Evolutionary conservation across 805 yeast species (phyloP), one percentile per base, ranked within the genome.

Genomic region (Wickerhamomyces alni): DNA sequence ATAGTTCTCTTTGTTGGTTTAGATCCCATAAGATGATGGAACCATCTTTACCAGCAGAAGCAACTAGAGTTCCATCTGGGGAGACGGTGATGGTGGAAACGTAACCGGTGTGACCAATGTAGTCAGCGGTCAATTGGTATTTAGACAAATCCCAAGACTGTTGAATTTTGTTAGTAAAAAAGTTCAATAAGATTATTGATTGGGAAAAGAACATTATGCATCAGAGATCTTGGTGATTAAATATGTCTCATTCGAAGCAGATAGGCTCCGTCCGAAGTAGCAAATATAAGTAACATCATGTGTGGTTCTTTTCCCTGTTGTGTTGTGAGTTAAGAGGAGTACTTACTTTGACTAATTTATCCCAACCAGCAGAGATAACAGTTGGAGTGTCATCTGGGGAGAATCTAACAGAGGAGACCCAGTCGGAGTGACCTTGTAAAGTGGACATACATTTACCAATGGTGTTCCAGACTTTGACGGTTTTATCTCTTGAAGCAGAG

Each of bases 21-120:
- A 91, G 79, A 77, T 89, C 94, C 99, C 99, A 93, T 69, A 93
- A 82, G 87, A 87, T 82, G 77, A 93, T 86, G 62, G 82, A 80
- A 76, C 99, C 99, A 69, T 93, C 99, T 82, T 93, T 93, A 73
- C 99, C 99, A 72, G 96, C 98, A 58, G 99, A 89, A 59, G 99
- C 98, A 74, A 94, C 86, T 66, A 93, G 78, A 56, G 99, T 83
- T 78, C 98, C 99, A 77, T 93, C 99, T 76, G 99, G 99, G 55
- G 99, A 88, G 69, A 93, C 82, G 66, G 96, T 87, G 77, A 93
- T 81, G 68, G 94, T 75, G 67, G 95, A 86, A 62, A 93, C 84
- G 93, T 89, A 89, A 75, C 96, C 96, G 72, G 93, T 87, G 95
- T 93, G 99, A 69, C 99, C 99, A 64, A 87, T 78, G 81, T 85